Evolutionary conservation across 2,329 filamentous ascomycete species (phyloP), one percentile per base, ranked within the genome.

Genomic region (Tolypocladium ovalisporum): DNA sequence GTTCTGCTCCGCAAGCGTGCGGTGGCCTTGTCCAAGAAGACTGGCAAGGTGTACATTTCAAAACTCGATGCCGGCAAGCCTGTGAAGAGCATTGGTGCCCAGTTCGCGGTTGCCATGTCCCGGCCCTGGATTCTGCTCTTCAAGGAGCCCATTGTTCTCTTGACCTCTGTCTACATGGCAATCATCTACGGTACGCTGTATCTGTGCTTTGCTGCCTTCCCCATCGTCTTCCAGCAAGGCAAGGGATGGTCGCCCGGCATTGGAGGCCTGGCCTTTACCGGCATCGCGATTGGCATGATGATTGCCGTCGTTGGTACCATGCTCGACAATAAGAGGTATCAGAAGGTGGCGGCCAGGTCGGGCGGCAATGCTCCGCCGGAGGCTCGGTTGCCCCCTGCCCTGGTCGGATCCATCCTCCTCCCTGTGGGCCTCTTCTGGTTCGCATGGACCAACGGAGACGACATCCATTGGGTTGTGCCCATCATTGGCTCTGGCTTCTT

Each of bases 51-150:
- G 5, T 85, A 85, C 68, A 71, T 76, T 37, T 80, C 78, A 56
- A 76, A 75, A 60, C 59, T 75, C 22, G 79, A 81, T 52, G 69
- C 69, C 22, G 71, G 74, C 22, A 70, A 74, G 53, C 76, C 76
- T 34, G 72, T 70, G 42, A 66, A 73, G 32, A 72, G 72, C 4
- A 62, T 81, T n/a, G 66, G 65, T 9, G 67, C 76, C 56, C 77
- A 80, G 42, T 79, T 87, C 67, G 76, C 76, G 56, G 76, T 78
- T 2, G 78, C 82, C 4, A 73, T 88, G n/a, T 71, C 77, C 44
- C 77, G 85, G 1, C 86, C 86, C 1, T 86, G 82, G 83, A 70
- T 84, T 40, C 72, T 89, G 6, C 75, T 89, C 1, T 83, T 88
- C 73, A 71, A 71, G 55, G 85, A 89, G 63, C 85, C 85, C 6